Percentiles rank a stretch among this genome's conserved stretches.
phyloP scores from a whole-genome alignment of 768 basidiomycete genomes.

The Exsudoporus frostii region DNA sequence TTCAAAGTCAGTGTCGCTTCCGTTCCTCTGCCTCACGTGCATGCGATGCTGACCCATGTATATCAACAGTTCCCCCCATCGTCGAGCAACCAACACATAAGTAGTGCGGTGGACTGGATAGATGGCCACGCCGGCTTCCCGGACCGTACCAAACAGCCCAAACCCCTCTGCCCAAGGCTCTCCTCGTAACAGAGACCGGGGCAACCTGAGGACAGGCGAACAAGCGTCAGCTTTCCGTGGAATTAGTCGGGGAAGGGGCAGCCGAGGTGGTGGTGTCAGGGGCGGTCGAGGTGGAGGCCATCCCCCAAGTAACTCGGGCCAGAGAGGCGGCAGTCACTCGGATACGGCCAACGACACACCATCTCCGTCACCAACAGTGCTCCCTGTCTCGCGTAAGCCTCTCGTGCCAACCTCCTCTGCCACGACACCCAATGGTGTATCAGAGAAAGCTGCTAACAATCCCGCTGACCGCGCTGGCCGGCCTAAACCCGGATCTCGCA shows the following conservation, averaged over 20 bases:
- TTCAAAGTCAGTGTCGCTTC: conserved; percentile 13
- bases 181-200: conserved; percentile 43
- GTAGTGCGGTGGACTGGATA: conserved; percentile 1
- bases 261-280: conserved; percentile 31
- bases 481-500: conserved; percentile 23
- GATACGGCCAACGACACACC: conserved; percentile 20
- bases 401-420: conserved; percentile 9
- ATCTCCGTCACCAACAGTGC: conserved; percentile 17
- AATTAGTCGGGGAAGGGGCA: conserved; percentile 36
- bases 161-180: conserved; percentile 26
- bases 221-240: conserved; percentile 48
- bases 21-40: neutral
- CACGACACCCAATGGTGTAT: conserved; percentile 18
- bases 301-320: conserved; percentile 19
- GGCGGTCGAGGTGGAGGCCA: conserved; percentile 30
- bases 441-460: conserved; percentile 23
- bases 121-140: conserved; percentile 45
- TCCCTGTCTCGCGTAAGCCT: conserved; percentile 16
- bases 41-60: conserved; percentile 9
- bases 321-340: conserved; percentile 22
- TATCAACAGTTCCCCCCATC: conserved; percentile 6
- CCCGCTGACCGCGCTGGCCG: conserved; percentile 19
- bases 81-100: conserved; percentile 1
- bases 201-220: conserved; percentile 37
- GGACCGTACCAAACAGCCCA: conserved; percentile 26